Evolutionary conservation across 2,329 filamentous ascomycete species (phyloP).

Genomic region (Penicillium sp.): DNA sequence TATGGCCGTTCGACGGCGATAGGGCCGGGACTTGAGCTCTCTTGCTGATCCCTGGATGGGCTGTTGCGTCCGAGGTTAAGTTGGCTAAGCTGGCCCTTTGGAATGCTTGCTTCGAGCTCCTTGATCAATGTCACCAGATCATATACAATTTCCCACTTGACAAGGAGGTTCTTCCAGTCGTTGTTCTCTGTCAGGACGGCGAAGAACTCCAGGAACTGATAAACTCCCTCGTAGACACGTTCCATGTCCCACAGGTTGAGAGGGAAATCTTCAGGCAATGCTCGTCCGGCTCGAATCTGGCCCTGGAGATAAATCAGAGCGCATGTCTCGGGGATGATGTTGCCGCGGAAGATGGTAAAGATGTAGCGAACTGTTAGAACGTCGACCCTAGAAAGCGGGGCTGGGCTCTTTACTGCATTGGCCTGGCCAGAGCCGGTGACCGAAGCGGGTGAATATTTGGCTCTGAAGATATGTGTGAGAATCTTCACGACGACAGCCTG

Average conservation of each 20-base stretch:
- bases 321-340: conserved; percentile 91
- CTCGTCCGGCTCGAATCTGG: conserved; percentile 77
- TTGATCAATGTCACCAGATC: conserved; percentile 87
- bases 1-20: conserved; percentile 70
- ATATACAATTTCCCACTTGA: conserved; percentile 89
- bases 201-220: conserved; percentile 93
- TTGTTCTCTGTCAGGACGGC: conserved; percentile 85
- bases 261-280: conserved; percentile 84
- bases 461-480: conserved; percentile 85
- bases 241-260: conserved; percentile 98
- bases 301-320: conserved; percentile 94
- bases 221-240: conserved; percentile 89
- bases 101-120: conserved; percentile 84
- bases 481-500: conserved; percentile 92
- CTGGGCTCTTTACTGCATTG: conserved; percentile 62
- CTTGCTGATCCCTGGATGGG: conserved; percentile 35
- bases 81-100: conserved; percentile 72
- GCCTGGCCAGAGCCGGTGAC: conserved; percentile 54
- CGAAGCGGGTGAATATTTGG: conserved; percentile 57
- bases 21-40: conserved; percentile 41
- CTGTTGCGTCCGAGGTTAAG: conserved; percentile 39
- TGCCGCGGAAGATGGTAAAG: conserved; percentile 87
- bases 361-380: conserved; percentile 81
- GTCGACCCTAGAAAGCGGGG: conserved; percentile 60
- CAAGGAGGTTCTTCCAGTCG: conserved; percentile 80